phyloP scores from a whole-genome alignment of 805 yeast species.

The Zygoascus tannicola region DNA sequence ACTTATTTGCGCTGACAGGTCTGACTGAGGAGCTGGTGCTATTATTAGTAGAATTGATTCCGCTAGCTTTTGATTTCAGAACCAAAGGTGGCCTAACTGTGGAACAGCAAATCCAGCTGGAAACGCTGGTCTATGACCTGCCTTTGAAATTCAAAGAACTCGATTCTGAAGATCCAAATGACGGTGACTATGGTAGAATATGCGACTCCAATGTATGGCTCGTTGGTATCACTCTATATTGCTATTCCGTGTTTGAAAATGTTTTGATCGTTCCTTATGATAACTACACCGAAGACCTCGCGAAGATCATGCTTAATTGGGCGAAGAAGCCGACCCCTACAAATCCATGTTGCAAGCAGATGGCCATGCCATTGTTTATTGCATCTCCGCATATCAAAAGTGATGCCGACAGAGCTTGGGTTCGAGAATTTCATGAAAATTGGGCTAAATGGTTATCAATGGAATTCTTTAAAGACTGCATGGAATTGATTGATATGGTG shows the following conservation, averaged over 20 bases:
- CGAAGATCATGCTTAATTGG: background rate
- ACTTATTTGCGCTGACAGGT: conserved; percentile 1
- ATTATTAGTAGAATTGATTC: background rate
- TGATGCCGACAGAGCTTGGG: background rate
- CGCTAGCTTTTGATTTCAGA: background rate
- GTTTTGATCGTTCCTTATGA: background rate
- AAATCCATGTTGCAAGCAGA: conserved; percentile 3
- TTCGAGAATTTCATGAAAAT: background rate
- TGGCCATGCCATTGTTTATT: background rate
- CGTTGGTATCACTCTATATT: background rate
- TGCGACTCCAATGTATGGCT: conserved; percentile 3
- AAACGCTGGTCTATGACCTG: background rate
- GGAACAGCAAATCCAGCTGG: background rate
- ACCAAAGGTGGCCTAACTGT: background rate
- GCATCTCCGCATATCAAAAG: background rate
- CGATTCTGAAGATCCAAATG: background rate
- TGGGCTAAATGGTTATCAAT: background rate
- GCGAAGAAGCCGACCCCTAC: background rate
- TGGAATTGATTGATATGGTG: background rate
- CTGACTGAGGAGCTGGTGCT: background rate
- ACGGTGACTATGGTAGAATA: background rate
- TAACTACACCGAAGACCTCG: background rate
- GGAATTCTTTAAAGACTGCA: background rate
- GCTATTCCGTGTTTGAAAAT: background rate
- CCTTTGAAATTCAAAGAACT: background rate